Conservation (phyloP, 2,329 filamentous ascomycete genomes). For the Neofusicoccum umdonicola region DNA sequence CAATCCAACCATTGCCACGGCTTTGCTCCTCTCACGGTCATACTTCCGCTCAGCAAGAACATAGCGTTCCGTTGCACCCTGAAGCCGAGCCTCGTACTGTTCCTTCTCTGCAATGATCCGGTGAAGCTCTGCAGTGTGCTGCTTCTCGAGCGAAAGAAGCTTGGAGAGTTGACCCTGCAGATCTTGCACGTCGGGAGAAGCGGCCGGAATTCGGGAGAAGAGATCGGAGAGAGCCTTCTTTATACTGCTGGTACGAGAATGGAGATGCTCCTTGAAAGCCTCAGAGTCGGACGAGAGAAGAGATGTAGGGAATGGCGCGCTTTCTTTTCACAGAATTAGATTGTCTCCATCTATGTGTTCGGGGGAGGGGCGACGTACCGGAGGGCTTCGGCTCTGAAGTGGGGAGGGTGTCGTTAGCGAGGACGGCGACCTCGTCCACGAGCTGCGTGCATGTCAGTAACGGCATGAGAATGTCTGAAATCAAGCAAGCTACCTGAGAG, state of each 20-base stretch:
- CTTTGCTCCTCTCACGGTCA: constrained; percentile 81
- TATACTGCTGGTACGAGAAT: constrained; percentile 72
- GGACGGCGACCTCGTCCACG: constrained; percentile 48
- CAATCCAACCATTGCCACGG: constrained; percentile 88
- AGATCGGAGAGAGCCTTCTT: constrained; percentile 70
- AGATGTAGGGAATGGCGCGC: constrained; percentile 49
- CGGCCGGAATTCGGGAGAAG: constrained; percentile 50
- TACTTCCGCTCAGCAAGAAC: constrained; percentile 95
- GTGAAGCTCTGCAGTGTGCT: constrained; percentile 72
- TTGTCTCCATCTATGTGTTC: not conserved
- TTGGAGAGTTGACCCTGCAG: constrained; percentile 73
- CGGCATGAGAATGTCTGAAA: not conserved
- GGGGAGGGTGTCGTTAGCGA: constrained; percentile 36
- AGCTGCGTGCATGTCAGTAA: constrained; percentile 36
- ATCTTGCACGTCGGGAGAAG: constrained; percentile 66
- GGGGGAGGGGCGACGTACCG: constrained; percentile 12
- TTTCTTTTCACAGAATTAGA: constrained; percentile 2
- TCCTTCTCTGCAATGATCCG: constrained; percentile 76
- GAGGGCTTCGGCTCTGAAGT: not conserved
- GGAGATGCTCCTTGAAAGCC: constrained; percentile 75
- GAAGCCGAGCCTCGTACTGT: constrained; percentile 78
- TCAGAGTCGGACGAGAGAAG: constrained; percentile 56
- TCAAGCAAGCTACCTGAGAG: constrained; percentile 66
- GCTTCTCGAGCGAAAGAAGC: constrained; percentile 79
- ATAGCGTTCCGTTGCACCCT: constrained; percentile 84